A percentile compares a stretch with the other conserved stretches of the same genome.
phyloP scores from a whole-genome alignment of 148 eudicot genomes.

The Rhododendron ovatum region DNA sequence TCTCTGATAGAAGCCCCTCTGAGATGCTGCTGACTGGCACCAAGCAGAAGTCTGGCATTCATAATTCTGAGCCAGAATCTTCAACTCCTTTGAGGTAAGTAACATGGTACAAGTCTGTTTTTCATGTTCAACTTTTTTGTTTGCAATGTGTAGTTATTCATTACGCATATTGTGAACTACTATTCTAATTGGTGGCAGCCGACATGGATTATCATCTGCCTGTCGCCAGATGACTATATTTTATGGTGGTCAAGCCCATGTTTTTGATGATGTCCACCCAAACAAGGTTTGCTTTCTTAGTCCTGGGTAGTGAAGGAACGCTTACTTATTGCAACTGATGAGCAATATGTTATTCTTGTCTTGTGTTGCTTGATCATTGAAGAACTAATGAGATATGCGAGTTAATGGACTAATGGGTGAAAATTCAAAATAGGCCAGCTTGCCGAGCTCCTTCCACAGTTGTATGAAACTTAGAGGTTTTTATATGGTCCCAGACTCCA shows the following conservation, averaged over 20 bases:
- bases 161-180: background rate
- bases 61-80: conserved; percentile 42
- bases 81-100: conserved; percentile 40
- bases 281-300: conserved; percentile 47
- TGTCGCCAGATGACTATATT: conserved; percentile 80
- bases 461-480: background rate
- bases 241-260: conserved; percentile 84
- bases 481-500: background rate
- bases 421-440: background rate
- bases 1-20: conserved; percentile 39
- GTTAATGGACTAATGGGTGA: background rate
- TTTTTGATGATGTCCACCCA: conserved; percentile 74
- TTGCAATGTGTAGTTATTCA: background rate
- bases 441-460: background rate
- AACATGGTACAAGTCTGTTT: conserved; percentile 3
- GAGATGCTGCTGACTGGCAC: conserved; percentile 31
- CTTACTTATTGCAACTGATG: conserved; percentile 1
- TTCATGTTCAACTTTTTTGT: background rate
- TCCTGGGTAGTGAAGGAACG: background rate
- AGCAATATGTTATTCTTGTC: conserved; percentile 1
- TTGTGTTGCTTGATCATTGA: background rate
- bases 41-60: conserved; percentile 29
- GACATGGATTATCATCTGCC: conserved; percentile 35
- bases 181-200: conserved; percentile 32
- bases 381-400: background rate